These are phyloP conservation scores for Trichoderma semiorbis DNA, from an alignment of 2,329 filamentous ascomycete species.

Conservation along the genomic window DNA sequence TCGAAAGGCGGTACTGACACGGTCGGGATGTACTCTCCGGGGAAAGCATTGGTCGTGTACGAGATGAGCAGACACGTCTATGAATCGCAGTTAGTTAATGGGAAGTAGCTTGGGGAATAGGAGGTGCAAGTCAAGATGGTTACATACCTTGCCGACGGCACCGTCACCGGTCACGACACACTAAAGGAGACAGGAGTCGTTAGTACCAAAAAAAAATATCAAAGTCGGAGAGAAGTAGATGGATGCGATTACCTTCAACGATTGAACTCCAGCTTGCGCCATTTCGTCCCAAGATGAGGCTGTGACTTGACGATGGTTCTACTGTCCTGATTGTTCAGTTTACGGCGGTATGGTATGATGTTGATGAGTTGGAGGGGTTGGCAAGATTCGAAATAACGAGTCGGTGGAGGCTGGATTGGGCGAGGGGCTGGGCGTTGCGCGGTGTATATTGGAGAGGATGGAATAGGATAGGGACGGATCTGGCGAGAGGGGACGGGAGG, in stretches of 20 bases:
- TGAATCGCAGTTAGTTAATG: constrained; percentile 21
- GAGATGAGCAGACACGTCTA: constrained; percentile 99
- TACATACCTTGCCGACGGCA: constrained; percentile 89
- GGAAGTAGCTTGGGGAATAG: background rate
- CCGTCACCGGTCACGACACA: constrained; percentile 99
- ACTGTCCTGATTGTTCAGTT: background rate
- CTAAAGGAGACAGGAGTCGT: constrained; percentile 47
- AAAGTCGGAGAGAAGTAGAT: constrained; percentile 2
- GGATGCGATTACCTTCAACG: constrained; percentile 67
- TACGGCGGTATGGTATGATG: background rate
- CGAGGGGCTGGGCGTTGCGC: constrained; percentile 12
- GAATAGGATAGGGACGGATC: background rate
- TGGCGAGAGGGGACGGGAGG: background rate
- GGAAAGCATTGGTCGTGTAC: constrained; percentile 98
- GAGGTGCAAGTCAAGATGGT: constrained; percentile 17
- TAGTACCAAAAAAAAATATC: constrained; percentile 20
- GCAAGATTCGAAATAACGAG: constrained; percentile 5
- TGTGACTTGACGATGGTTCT: background rate
- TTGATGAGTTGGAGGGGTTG: constrained; percentile 13
- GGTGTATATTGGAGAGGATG: background rate
- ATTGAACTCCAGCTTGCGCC: constrained; percentile 79
- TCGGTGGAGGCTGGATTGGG: constrained; percentile 10
- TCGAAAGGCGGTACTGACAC: constrained; percentile 61
- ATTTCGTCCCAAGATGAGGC: constrained; percentile 46
- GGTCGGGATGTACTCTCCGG: constrained; percentile 99